Base-by-base conservation (phyloP, 75 land plant species). In the Cupressus sempervirens region DNA sequence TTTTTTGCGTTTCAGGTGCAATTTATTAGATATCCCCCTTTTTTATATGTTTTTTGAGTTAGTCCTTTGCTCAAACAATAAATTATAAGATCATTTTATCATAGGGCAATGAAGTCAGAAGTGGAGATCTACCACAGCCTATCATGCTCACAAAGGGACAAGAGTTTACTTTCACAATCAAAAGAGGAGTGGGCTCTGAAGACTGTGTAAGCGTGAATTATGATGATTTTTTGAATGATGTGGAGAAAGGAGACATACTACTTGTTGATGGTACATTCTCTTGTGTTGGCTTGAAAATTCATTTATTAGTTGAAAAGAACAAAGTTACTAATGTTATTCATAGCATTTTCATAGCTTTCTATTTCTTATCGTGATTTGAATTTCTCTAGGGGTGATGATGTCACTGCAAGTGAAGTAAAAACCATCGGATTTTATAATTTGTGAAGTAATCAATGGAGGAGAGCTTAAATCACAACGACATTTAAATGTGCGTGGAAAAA, bases 191-290 rank as follows among this genome's bases (percentile, higher is more conserved):
- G 81, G 91, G 98, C 85, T 84, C 92, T 26, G 95, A 93, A 52
- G 88, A 92, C 81, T 93, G 92, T 77, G 98, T 98, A 38, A 98
- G 99, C 89, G 99, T 98, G 53, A 98, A 98, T 82, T 98, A 98
- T 89, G 99, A 98, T 85, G 99, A 92, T 84, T 98, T 98, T 90
- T 93, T 98, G 77, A 94, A 91, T 86, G 99, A 98, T 85, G 97
- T 98, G 40, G 99, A 96, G 75, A 89, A 81, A 77, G 98, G 96
- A 3, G 99, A 98, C 85, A 96, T 86, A 18, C 83, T 98, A 26
- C 95, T 97, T 79, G 96, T 98, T 85, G 99, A 98, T 92, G 99
- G 99, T 97, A 82, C 79, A 81, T 85, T 20, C 56, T 32, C 10
- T 23, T 82, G 74, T 70, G 2, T 53, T 50, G 6, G 23, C 2